Evolutionary conservation across 768 basidiomycete species (phyloP).

Genomic region (Naematelia encephala): DNA sequence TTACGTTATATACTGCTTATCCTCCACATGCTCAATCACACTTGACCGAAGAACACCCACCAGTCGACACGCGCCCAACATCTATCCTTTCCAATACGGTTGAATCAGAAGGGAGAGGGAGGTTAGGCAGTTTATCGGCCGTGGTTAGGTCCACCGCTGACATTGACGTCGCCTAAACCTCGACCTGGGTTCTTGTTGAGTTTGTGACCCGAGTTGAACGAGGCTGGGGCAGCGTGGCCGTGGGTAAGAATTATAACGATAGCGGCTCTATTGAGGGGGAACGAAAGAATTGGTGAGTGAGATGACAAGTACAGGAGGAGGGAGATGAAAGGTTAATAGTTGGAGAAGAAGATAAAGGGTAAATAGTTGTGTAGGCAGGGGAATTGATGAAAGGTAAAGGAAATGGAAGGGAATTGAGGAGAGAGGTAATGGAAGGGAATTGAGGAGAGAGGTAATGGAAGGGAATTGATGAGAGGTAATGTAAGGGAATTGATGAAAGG

Average conservation of each 20-base stretch:
- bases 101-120: too few species aligned
- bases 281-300: too few species aligned
- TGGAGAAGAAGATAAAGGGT: too few species aligned
- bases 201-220: conserved; percentile 23
- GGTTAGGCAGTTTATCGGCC: conserved; percentile 33
- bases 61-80: too few species aligned
- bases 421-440: background rate
- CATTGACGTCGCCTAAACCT: conserved; percentile 25
- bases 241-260: conserved; percentile 40
- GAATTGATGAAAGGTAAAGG: background rate
- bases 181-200: conserved; percentile 36
- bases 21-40: background rate
- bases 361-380: background rate
- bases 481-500: background rate
- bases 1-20: background rate
- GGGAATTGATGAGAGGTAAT: background rate
- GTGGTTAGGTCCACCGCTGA: too few species aligned
- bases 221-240: conserved; percentile 32
- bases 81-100: too few species aligned
- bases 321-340: too few species aligned
- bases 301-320: too few species aligned
- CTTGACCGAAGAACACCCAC: background rate
- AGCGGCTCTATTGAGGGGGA: conserved; percentile 40
- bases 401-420: background rate
- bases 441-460: too few species aligned